Evolutionary conservation across 192 early-diverging fungal species (phyloP), one percentile per base, ranked within the genome.

Genomic region (Backusella psychrophila): DNA sequence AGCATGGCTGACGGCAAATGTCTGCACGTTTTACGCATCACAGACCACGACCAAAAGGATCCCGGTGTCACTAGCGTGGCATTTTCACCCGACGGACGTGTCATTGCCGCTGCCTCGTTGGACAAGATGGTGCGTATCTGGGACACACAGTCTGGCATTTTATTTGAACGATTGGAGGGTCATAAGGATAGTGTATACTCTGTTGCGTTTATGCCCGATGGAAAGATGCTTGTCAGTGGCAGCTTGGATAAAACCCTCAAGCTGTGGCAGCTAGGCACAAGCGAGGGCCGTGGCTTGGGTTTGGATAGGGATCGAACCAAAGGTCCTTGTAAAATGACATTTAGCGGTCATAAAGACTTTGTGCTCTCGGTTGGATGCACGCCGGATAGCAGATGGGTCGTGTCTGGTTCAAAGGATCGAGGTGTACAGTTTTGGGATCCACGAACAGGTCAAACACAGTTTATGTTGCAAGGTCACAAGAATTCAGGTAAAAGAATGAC

Each of bases 111-210:
- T 7, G 96, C 94, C 35, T 96, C 95, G 66, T 86, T 98, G 74
- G 98, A 99, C 85, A 92, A 95, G 78, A 93, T 94, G 85, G 92
- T 98, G 29, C 92, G 97, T 17, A 86, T 99, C 23, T 99, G 96
- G 96, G 97, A 99, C 79, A 84, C 92, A 12, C 78, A 90, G 38
- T 90, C 92, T 23, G 94, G 94, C 23, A 74, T 87, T 19, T 85
- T 94, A 26, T 81, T 98, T 46, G 96, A 98, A 84, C 91, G 95
- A 42, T 89, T 99, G 76, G 95, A 97, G 77, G 96, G 96, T 1
- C 98, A 99, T 86, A 93, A 94, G 80, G 95, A 98, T 82, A 95
- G 93, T 70, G 98, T 99, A 6, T 98, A 99, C 79, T 93, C 94
- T 11, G 96, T 99, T 42, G 97, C 98, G 0, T 98, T 99, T 79